phyloP scores from a whole-genome alignment of 2,329 filamentous ascomycete genomes.

The Colletotrichum musicola region DNA sequence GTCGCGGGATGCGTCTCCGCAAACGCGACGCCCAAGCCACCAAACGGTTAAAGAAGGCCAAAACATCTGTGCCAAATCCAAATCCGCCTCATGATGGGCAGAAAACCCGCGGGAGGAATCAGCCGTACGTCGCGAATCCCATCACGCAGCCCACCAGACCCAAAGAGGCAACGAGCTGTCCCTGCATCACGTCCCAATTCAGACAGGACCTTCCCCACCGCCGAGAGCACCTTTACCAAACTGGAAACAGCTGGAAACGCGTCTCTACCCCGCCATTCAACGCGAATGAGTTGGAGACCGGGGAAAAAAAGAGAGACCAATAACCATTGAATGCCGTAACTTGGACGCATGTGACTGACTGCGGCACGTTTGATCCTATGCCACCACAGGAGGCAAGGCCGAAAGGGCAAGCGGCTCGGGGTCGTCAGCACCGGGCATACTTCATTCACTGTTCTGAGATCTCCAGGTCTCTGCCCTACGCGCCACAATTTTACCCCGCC shows the following conservation, averaged over 20 bases:
- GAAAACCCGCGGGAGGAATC: background rate
- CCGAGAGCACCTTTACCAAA: slow-evolving; percentile 8
- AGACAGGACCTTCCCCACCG: slow-evolving; percentile 26
- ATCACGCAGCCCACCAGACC: slow-evolving; percentile 24
- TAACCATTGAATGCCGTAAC: too few relatives aligned
- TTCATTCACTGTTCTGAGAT: background rate
- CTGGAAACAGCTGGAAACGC: slow-evolving; percentile 15
- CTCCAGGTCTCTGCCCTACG: background rate
- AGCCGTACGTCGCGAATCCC: slow-evolving; percentile 1
- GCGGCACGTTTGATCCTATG: too few relatives aligned
- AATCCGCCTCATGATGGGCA: background rate
- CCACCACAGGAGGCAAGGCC: background rate
- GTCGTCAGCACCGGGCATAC: too few relatives aligned
- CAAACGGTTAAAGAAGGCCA: background rate
- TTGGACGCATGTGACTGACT: too few relatives aligned
- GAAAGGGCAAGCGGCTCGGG: background rate
- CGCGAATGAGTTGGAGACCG: background rate
- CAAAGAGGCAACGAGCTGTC: slow-evolving; percentile 38
- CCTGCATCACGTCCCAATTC: slow-evolving; percentile 33
- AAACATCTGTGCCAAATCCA: slow-evolving; percentile 1
- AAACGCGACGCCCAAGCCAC: background rate
- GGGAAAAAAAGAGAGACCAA: background rate
- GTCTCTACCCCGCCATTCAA: slow-evolving; percentile 11
- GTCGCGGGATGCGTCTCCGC: background rate
- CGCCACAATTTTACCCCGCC: background rate